phyloP scores from a whole-genome alignment of 108 stramenopile species.

The Skeletonema costatum region DNA sequence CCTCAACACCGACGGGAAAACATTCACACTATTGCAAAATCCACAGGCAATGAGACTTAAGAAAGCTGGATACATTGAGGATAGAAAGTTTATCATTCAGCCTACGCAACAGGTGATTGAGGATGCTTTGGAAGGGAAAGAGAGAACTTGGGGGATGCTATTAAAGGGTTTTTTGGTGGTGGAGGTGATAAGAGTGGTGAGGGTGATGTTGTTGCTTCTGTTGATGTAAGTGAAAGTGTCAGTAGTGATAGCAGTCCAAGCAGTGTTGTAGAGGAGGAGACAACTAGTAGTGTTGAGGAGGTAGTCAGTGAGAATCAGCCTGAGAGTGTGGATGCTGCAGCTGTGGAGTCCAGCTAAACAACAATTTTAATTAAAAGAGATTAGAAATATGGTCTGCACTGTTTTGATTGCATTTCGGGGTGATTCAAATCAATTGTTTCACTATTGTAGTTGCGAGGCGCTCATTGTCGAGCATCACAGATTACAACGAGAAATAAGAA shows the following conservation, averaged over 20 bases:
- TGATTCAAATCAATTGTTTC: too few species aligned
- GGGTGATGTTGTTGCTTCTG: not conserved
- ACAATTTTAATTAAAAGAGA: not conserved
- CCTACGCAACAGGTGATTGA: constrained; percentile 75
- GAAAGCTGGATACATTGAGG: constrained; percentile 78
- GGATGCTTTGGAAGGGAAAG: constrained; percentile 55
- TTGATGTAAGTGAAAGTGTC: not conserved
- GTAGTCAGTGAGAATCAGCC: not conserved
- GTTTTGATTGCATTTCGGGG: too few species aligned
- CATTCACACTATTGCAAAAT: constrained; percentile 73
- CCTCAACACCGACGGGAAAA: constrained; percentile 74
- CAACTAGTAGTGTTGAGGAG: not conserved
- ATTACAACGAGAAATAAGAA: too few species aligned
- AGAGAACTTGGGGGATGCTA: constrained; percentile 36
- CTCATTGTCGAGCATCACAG: too few species aligned
- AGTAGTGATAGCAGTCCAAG: not conserved
- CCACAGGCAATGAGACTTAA: constrained; percentile 87
- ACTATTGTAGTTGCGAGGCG: too few species aligned
- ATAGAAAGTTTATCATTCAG: constrained; percentile 76
- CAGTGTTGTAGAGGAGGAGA: not conserved
- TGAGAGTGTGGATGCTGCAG: not conserved
- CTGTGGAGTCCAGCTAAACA: not conserved
- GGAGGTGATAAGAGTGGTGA: constrained; percentile 8
- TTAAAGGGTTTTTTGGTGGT: constrained; percentile 60
- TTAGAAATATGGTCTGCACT: too few species aligned